phyloP scores from a whole-genome alignment of 1,284 basidiomycete genomes.

The Abortiporus biennis region DNA sequence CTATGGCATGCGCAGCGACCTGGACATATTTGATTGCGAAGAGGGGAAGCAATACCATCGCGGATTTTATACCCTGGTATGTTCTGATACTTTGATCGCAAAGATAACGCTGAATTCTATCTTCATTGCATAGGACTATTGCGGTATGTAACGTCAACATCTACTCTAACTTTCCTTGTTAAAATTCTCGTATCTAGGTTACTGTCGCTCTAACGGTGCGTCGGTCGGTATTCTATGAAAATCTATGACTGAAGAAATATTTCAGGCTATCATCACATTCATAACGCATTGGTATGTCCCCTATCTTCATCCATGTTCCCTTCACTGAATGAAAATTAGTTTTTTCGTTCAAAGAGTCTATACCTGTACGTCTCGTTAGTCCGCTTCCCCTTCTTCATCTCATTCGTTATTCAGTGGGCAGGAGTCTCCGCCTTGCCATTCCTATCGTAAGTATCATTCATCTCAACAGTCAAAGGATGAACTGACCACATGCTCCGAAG shows the following conservation, averaged over 20 bases:
- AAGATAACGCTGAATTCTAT: background rate
- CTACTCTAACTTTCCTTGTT: background rate
- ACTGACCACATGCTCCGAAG: background rate
- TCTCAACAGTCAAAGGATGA: background rate
- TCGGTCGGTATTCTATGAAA: slow-evolving; percentile 14
- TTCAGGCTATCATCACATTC: slow-evolving; percentile 21
- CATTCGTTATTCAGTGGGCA: slow-evolving; percentile 24
- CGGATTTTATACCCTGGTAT: slow-evolving; percentile 4
- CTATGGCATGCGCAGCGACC: slow-evolving; percentile 1
- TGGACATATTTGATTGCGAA: slow-evolving; percentile 6
- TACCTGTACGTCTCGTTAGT: background rate
- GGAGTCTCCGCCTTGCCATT: slow-evolving; percentile 25
- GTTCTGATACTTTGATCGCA: background rate
- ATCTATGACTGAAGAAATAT: too few species aligned
- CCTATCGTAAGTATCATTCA: slow-evolving; percentile 27
- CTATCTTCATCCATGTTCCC: background rate
- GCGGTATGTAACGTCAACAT: background rate
- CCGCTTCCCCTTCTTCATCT: background rate
- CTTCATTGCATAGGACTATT: slow-evolving; percentile 1
- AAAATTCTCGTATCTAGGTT: slow-evolving; percentile 9
- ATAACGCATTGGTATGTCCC: slow-evolving; percentile 24
- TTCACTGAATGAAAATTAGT: background rate
- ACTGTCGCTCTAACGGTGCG: slow-evolving; percentile 17
- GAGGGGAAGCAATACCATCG: background rate
- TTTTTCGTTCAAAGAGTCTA: slow-evolving; percentile 3